A percentile compares a stretch with the other conserved stretches of the same genome.
phyloP scores from a whole-genome alignment of 129 eudicot species.

The Flaveria brownii region DNA sequence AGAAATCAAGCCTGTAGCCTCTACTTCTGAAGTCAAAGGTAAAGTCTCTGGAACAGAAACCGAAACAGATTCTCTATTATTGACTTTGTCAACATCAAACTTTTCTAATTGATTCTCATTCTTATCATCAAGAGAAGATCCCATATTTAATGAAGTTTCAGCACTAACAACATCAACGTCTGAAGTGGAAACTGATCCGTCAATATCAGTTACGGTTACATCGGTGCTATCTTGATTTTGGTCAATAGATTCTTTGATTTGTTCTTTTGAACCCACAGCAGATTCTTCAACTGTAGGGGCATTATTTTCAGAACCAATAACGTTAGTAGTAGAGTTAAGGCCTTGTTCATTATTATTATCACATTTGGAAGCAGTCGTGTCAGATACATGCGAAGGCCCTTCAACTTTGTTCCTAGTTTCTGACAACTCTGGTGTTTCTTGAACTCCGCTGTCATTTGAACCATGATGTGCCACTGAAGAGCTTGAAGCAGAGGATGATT shows the following conservation, averaged over 20 bases:
- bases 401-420: conserved; percentile 29
- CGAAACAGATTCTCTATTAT: conserved; percentile 30
- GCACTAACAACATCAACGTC: conserved; percentile 15
- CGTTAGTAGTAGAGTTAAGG: background rate
- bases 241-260: conserved; percentile 32
- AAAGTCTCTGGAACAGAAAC: conserved; percentile 38
- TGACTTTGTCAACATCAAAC: conserved; percentile 36
- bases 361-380: conserved; percentile 13
- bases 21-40: conserved; percentile 38
- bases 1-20: conserved; percentile 34
- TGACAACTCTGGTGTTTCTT: conserved; percentile 31
- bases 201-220: conserved; percentile 26
- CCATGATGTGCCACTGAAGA: conserved; percentile 21
- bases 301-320: conserved; percentile 19
- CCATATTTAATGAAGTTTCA: conserved; percentile 25
- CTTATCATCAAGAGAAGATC: conserved; percentile 31
- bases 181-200: conserved; percentile 16
- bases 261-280: conserved; percentile 34
- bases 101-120: conserved; percentile 25
- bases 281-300: conserved; percentile 24
- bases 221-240: conserved; percentile 26
- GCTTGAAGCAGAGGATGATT: conserved; percentile 36
- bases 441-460: conserved; percentile 10
- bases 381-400: conserved; percentile 5
- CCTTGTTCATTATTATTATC: conserved; percentile 19